Percentiles rank a stretch among this genome's conserved stretches.
Evolutionary conservation across 2,329 filamentous ascomycete species (phyloP).

Genomic region (Stemphylium lycopersici): DNA sequence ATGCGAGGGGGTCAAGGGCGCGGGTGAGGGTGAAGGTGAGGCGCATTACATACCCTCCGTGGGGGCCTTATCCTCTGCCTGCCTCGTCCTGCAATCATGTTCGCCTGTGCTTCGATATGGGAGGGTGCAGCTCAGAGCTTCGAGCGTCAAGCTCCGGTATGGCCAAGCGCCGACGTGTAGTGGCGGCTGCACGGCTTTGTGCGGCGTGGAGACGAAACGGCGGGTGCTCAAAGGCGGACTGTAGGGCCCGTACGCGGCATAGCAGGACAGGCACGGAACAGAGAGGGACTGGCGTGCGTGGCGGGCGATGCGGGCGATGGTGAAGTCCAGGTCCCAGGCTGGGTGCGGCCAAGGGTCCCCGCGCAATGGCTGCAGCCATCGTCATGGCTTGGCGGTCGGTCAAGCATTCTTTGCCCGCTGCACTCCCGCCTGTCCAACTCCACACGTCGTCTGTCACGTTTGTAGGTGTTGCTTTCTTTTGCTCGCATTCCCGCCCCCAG

Average conservation of each 20-base stretch:
- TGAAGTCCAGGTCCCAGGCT: background rate
- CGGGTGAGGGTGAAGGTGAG: constrained; percentile 8
- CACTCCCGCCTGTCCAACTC: background rate
- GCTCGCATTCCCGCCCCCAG: background rate
- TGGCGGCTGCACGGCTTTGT: background rate
- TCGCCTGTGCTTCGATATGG: constrained; percentile 15
- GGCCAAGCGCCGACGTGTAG: constrained; percentile 6
- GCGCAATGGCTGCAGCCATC: constrained; percentile 12
- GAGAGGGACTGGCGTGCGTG: background rate
- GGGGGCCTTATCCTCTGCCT: constrained; percentile 71
- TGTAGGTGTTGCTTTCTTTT: background rate
- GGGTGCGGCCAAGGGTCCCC: constrained; percentile 9
- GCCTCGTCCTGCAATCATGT: constrained; percentile 61
- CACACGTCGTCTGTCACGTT: background rate
- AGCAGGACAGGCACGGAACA: background rate
- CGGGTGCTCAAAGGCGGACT: background rate
- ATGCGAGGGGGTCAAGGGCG: background rate
- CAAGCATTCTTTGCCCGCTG: constrained; percentile 12
- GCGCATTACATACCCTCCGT: constrained; percentile 63
- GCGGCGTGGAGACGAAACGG: background rate
- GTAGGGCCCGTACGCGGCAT: background rate
- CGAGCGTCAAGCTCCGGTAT: background rate
- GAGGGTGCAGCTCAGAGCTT: background rate
- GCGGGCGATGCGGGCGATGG: constrained; percentile 1
- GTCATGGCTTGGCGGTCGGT: constrained; percentile 23